A percentile compares a stretch with the other conserved stretches of the same genome.
Conservation (phyloP, 768 basidiomycete genomes). For the Phanerodontia chrysosporium region DNA sequence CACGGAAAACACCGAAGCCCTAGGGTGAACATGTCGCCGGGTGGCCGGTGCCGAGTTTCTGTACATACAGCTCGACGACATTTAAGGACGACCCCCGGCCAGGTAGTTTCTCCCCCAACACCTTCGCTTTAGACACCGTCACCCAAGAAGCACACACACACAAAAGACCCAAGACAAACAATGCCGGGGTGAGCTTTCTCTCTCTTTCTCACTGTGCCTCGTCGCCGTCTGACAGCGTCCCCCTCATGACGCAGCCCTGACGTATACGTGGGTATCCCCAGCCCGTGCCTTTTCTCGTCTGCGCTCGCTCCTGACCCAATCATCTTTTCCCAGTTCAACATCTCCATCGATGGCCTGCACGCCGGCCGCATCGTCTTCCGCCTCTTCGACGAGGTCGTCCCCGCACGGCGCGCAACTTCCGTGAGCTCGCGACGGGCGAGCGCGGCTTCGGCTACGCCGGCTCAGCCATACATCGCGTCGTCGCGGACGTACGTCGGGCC, state of each 20-base stretch:
- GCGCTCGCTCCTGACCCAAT: neutral
- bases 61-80: neutral
- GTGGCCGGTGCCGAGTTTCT: neutral
- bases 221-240: neutral
- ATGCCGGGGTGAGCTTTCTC: conserved; percentile 2
- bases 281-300: neutral
- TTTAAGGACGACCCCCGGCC: neutral
- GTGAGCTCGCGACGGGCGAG: conserved; percentile 66
- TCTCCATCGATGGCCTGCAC: conserved; percentile 55
- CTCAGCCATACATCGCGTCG: conserved; percentile 61
- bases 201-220: neutral
- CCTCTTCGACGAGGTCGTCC: conserved; percentile 84
- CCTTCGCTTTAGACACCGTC: neutral
- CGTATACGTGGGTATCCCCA: conserved; percentile 18
- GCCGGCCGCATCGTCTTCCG: conserved; percentile 77
- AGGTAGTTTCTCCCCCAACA: neutral
- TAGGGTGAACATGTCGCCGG: neutral
- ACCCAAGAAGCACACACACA: too few relatives aligned
- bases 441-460: conserved; percentile 70
- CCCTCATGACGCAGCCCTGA: conserved; percentile 17
- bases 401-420: conserved; percentile 76
- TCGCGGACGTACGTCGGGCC: conserved; percentile 30
- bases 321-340: conserved; percentile 47
- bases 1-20: neutral
- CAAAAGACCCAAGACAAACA: too few relatives aligned